Evolutionary conservation across 176 grass and related monocot species (phyloP).

Genomic region (Paspalum notatum): DNA sequence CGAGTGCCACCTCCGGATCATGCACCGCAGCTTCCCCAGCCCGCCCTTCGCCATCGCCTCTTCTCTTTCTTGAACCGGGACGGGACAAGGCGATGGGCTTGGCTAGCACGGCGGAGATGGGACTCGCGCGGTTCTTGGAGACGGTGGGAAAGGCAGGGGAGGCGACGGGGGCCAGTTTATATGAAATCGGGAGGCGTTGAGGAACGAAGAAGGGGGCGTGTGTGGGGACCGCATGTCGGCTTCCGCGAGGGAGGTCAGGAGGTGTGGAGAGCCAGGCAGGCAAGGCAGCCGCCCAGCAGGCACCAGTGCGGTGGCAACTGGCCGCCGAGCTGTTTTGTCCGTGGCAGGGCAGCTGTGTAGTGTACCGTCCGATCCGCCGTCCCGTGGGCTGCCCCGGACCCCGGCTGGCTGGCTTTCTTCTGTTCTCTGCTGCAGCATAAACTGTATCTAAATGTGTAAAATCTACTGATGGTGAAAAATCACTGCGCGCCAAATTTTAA

Average conservation of each 20-base stretch:
- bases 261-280: not conserved
- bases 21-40: constrained; percentile 72
- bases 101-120: too few relatives aligned
- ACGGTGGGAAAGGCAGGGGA: constrained; percentile 12
- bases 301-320: constrained; percentile 35
- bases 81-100: not conserved
- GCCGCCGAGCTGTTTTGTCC: not conserved
- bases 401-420: too few relatives aligned
- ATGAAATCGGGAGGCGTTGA: not conserved
- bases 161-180: not conserved
- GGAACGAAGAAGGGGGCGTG: not conserved
- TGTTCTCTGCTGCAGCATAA: too few relatives aligned
- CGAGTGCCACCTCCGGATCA: constrained; percentile 81
- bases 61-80: not conserved
- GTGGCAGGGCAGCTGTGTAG: not conserved
- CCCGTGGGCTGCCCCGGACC: too few relatives aligned
- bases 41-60: constrained; percentile 54
- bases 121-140: not conserved
- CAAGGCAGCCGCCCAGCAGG: constrained; percentile 6
- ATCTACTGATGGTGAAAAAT: too few relatives aligned
- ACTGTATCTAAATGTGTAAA: too few relatives aligned
- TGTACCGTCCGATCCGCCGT: too few relatives aligned
- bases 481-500: too few relatives aligned
- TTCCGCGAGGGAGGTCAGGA: not conserved
- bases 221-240: constrained; percentile 16